phyloP scores from a whole-genome alignment of 1,284 basidiomycete genomes.

The Leccinum subrobustum region DNA sequence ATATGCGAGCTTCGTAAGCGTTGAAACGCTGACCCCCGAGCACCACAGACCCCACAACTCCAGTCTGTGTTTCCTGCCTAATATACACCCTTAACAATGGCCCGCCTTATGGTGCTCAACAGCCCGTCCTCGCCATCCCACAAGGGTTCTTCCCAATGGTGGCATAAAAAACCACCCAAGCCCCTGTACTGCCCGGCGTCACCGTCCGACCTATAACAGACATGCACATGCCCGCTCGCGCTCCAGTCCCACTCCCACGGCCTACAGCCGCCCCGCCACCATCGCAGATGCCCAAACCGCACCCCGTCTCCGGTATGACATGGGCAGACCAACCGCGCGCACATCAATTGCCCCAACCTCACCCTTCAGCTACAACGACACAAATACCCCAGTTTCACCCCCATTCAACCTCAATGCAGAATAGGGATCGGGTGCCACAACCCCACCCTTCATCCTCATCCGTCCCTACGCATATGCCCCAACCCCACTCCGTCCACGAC shows the following conservation, averaged over 20 bases:
- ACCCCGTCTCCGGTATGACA: background rate
- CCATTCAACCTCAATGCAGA: background rate
- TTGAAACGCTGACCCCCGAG: background rate
- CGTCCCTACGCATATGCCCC: too few species aligned
- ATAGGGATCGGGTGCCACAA: background rate
- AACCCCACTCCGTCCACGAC: too few species aligned
- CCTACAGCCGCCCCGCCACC: background rate
- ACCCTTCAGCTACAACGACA: background rate
- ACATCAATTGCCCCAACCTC: background rate
- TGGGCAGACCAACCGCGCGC: background rate
- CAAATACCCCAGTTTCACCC: background rate
- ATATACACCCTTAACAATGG: conserved; percentile 31
- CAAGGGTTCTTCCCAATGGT: conserved; percentile 28
- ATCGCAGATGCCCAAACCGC: conserved; percentile 27
- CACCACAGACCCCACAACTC: conserved; percentile 24
- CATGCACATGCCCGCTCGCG: conserved; percentile 20
- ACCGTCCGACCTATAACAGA: conserved; percentile 1
- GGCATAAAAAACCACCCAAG: conserved; percentile 19
- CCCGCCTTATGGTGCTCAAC: conserved; percentile 24
- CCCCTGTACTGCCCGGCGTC: conserved; percentile 4
- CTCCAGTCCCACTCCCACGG: background rate
- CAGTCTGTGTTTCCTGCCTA: conserved; percentile 25
- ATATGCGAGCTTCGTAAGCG: background rate
- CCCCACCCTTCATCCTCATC: too few species aligned
- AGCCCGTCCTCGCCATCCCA: conserved; percentile 30